Percentiles rank a stretch among this genome's conserved stretches.
Evolutionary conservation across 2,329 filamentous ascomycete species (phyloP).

Genomic region (Phoma herbarum): DNA sequence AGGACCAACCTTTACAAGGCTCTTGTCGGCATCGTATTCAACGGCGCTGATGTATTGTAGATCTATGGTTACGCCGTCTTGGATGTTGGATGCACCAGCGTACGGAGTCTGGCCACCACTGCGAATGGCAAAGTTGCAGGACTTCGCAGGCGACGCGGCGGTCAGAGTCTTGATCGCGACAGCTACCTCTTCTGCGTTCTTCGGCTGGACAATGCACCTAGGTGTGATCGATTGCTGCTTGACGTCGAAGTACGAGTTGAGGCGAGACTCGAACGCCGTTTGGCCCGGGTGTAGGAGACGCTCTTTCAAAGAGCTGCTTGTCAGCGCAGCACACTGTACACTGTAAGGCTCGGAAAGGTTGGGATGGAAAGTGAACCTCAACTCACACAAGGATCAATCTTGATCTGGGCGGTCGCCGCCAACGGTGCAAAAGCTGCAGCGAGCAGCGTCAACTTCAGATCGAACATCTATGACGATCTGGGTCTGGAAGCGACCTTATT

Average conservation of each 20-base stretch:
- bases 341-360: background rate
- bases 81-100: slow-evolving; percentile 39
- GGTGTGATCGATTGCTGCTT: slow-evolving; percentile 34
- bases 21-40: slow-evolving; percentile 27
- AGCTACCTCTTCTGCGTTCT: slow-evolving; percentile 28
- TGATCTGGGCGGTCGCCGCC: background rate
- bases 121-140: slow-evolving; percentile 36
- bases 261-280: slow-evolving; percentile 23
- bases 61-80: slow-evolving; percentile 42
- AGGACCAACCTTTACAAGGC: slow-evolving; percentile 32
- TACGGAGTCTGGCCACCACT: slow-evolving; percentile 39
- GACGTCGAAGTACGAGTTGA: slow-evolving; percentile 33
- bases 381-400: slow-evolving; percentile 15
- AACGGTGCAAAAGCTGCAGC: slow-evolving; percentile 21
- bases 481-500: background rate
- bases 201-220: slow-evolving; percentile 38
- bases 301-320: slow-evolving; percentile 15
- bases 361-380: background rate
- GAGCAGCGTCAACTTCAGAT: slow-evolving; percentile 3
- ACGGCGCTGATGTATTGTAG: slow-evolving; percentile 32
- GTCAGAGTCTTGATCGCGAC: slow-evolving; percentile 27
- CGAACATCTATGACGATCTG: slow-evolving; percentile 15
- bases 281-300: slow-evolving; percentile 28
- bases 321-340: slow-evolving; percentile 21
- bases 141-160: background rate